Percentiles rank a stretch among this genome's conserved stretches.
Conservation (phyloP, 805 yeast genomes). For the Metschnikowia cubensis region DNA sequence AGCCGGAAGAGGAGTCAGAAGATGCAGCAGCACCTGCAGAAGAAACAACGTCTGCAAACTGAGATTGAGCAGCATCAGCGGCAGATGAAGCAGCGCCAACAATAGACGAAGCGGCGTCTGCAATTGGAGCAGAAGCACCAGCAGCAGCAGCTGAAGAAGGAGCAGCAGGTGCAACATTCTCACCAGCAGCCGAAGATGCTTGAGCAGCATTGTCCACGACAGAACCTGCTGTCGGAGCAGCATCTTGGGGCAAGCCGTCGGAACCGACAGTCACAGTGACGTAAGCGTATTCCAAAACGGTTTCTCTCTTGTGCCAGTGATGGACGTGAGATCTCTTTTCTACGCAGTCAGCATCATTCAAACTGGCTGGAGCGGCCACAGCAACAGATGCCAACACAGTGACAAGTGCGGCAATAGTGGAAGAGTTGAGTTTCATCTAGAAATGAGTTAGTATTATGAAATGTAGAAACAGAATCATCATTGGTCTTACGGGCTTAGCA, state of each 20-base stretch:
- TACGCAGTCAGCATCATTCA: conserved; percentile 15
- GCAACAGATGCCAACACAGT: conserved; percentile 12
- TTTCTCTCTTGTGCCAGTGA: conserved; percentile 59
- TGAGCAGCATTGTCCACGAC: background rate
- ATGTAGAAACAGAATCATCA: background rate
- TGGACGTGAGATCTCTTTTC: conserved; percentile 44
- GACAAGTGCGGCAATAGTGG: conserved; percentile 11
- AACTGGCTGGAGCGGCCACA: conserved; percentile 16
- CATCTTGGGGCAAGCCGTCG: conserved; percentile 38
- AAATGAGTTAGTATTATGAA: conserved; percentile 6
- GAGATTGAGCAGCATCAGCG: conserved; percentile 34
- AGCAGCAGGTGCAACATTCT: conserved; percentile 17
- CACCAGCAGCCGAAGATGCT: conserved; percentile 12
- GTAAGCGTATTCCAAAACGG: conserved; percentile 47
- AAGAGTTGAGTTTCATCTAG: conserved; percentile 13
- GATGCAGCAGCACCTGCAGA: conserved; percentile 21
- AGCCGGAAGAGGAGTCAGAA: conserved; percentile 15
- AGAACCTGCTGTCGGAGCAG: conserved; percentile 3
- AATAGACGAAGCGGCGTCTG: conserved; percentile 24
- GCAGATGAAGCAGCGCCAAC: conserved; percentile 24
- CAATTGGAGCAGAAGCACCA: conserved; percentile 10
- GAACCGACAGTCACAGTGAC: conserved; percentile 39
- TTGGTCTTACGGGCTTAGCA: background rate
- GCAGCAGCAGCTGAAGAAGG: background rate
- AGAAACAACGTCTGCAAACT: background rate